A percentile compares a stretch with the other conserved stretches of the same genome.
These are phyloP conservation scores for Coemansia sp. DNA, from an alignment of 192 early-diverging fungal genomes.

Conservation along the genomic window DNA sequence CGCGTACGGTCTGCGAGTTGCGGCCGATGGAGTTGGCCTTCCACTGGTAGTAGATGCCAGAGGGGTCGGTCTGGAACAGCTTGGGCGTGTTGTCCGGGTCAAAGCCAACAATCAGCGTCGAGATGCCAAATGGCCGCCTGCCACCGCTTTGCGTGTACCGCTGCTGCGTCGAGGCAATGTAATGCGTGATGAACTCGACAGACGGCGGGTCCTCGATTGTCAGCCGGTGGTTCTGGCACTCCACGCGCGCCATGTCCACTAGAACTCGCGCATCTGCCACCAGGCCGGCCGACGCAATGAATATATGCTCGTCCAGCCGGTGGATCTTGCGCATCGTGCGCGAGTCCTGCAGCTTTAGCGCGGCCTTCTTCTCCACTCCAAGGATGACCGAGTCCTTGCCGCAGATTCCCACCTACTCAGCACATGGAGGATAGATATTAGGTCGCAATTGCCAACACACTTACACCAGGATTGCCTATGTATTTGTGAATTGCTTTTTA, in stretches of 20 bases:
- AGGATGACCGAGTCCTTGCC: no score
- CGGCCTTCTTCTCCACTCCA: no score
- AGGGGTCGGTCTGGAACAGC: slow-evolving; percentile 97
- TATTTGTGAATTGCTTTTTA: no score
- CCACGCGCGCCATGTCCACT: slow-evolving; percentile 95
- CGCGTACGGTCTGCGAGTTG: slow-evolving; percentile 95
- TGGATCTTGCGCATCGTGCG: no score
- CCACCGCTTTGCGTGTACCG: slow-evolving; percentile 99
- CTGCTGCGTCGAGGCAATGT: slow-evolving; percentile 97
- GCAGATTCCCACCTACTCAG: no score
- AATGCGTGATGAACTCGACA: slow-evolving; percentile 96
- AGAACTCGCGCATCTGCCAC: slow-evolving; percentile 97
- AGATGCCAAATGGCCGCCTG: slow-evolving; percentile 98
- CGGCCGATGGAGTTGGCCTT: slow-evolving; percentile 98
- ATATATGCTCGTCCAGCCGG: no score
- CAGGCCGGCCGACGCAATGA: no score
- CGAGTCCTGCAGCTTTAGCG: no score
- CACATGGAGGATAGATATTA: no score
- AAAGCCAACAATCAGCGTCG: slow-evolving; percentile 94
- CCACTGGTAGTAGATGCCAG: slow-evolving; percentile 99
- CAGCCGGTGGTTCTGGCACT: slow-evolving; percentile 97
- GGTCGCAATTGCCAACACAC: no score
- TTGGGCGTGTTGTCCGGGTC: slow-evolving; percentile 87
- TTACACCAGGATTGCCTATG: no score
- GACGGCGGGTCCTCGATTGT: slow-evolving; percentile 97